Evolutionary conservation across 768 basidiomycete genomes (phyloP).

Genomic region (Tricholomella constricta): DNA sequence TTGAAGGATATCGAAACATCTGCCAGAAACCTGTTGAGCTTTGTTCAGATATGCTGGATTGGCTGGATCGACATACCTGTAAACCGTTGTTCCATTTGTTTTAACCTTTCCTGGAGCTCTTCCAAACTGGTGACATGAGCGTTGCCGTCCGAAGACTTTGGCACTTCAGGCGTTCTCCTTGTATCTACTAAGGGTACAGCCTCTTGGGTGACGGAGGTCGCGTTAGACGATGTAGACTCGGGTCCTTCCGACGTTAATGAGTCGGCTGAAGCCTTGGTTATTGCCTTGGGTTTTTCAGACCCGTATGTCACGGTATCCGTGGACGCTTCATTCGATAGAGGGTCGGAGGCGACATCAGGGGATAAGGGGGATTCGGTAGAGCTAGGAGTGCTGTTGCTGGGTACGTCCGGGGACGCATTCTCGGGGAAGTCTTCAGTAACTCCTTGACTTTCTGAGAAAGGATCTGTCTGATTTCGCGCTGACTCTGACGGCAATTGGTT

Average conservation of each 20-base stretch:
- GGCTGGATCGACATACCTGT: constrained; percentile 46
- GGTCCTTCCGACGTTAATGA: too few relatives aligned
- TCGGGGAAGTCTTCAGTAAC: neutral
- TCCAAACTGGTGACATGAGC: constrained; percentile 43
- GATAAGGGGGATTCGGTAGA: neutral
- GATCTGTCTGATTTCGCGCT: neutral
- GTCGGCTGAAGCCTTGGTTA: too few relatives aligned
- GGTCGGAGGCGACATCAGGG: neutral
- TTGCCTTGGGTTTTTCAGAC: neutral
- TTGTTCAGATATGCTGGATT: neutral
- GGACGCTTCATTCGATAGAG: neutral
- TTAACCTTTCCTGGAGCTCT: constrained; percentile 62
- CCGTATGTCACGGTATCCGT: neutral
- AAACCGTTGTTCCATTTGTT: constrained; percentile 77
- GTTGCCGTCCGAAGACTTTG: neutral
- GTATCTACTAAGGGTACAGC: neutral
- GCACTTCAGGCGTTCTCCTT: neutral
- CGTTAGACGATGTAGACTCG: neutral
- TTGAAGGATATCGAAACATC: constrained; percentile 82
- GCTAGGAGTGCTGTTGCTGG: neutral
- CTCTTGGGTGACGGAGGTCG: neutral
- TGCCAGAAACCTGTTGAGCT: constrained; percentile 29
- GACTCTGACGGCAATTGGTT: neutral
- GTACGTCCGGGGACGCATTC: neutral
- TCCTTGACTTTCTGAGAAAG: neutral